Conservation (phyloP, 2,329 filamentous ascomycete species). For the Cytospora leucostoma region DNA sequence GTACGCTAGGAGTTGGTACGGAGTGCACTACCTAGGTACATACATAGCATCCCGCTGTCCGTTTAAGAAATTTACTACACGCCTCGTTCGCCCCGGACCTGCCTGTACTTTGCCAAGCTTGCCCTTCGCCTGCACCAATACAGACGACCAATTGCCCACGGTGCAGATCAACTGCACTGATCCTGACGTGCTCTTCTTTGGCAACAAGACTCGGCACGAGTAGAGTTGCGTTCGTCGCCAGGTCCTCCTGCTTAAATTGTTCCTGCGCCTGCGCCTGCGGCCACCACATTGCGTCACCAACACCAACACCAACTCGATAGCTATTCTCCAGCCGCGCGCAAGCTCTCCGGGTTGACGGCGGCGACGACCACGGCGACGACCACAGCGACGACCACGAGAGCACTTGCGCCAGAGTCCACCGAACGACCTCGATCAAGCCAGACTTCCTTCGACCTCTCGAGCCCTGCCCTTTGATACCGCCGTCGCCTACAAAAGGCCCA, state of each 20-base stretch:
- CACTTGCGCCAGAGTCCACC: not conserved
- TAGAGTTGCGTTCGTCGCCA: too few species aligned
- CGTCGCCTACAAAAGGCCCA: slow-evolving; percentile 28
- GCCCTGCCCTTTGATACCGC: slow-evolving; percentile 5
- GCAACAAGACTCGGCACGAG: too few species aligned
- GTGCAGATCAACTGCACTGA: too few species aligned
- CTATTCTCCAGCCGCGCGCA: too few species aligned
- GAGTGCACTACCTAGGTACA: not conserved
- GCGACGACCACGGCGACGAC: too few species aligned
- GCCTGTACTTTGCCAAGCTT: not conserved
- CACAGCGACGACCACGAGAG: slow-evolving; percentile 8
- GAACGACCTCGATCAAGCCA: not conserved
- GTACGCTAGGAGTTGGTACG: not conserved
- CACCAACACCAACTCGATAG: too few species aligned
- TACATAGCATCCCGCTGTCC: not conserved
- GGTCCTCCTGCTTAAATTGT: too few species aligned
- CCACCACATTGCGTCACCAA: too few species aligned
- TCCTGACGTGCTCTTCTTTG: too few species aligned
- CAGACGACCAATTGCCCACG: not conserved
- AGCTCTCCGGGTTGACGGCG: too few species aligned
- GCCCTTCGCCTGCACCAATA: not conserved
- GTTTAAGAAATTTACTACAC: slow-evolving; percentile 2
- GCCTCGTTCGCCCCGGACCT: not conserved
- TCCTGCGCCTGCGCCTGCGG: too few species aligned
- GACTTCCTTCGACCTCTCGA: not conserved